Evolutionary conservation across 2,329 filamentous ascomycete genomes (phyloP).

Genomic region (Daldinia sp.): DNA sequence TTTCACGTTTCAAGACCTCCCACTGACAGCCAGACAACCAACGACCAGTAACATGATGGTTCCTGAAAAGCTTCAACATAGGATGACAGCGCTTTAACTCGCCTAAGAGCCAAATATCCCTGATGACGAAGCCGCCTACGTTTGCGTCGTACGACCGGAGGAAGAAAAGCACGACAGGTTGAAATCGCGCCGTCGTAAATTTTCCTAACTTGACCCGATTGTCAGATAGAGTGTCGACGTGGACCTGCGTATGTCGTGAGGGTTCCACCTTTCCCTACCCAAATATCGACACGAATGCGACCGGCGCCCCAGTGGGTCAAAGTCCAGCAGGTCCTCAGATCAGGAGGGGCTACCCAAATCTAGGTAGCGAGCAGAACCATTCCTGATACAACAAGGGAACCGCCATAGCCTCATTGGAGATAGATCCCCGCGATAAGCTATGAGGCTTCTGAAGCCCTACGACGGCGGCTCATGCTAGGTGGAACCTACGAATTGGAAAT

Average conservation of each 20-base stretch:
- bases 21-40: too few species aligned
- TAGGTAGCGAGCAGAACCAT: background rate
- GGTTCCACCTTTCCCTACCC: background rate
- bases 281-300: too few species aligned
- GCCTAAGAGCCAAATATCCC: background rate
- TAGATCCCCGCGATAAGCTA: background rate
- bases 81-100: background rate
- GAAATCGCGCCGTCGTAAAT: background rate
- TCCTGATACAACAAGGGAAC: background rate
- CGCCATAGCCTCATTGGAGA: slow-evolving; percentile 1
- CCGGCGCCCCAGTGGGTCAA: background rate
- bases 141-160: background rate
- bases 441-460: slow-evolving; percentile 5
- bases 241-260: slow-evolving; percentile 3
- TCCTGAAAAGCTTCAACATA: background rate
- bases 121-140: background rate
- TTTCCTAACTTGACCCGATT: background rate
- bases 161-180: background rate
- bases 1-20: background rate
- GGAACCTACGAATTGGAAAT: background rate
- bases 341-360: slow-evolving; percentile 3
- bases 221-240: background rate
- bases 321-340: background rate
- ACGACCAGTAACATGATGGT: background rate
- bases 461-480: background rate